Base-by-base conservation (phyloP, 2,329 filamentous ascomycete genomes). In the Aspergillus japonicus region DNA sequence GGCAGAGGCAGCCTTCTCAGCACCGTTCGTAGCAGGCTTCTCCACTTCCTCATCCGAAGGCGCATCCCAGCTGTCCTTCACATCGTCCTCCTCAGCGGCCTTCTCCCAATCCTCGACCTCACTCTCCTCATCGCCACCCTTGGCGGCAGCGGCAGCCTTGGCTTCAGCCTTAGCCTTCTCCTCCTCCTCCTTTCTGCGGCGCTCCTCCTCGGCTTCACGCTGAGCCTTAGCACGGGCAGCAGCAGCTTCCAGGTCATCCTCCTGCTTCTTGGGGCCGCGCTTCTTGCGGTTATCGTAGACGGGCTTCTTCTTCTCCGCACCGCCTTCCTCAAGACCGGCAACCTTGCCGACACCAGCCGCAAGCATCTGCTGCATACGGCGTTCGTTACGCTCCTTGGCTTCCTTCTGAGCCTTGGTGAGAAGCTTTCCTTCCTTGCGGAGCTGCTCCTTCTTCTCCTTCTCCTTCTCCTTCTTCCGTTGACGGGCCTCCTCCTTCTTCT, bases 1-100 rank as follows among this genome's bases (percentile, higher is more conserved):
- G 39, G 39, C 39, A 8, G 39, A 6, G 19, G 39, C 39, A 19
- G 69, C 56, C 51, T 72, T 64, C 48, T 68, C 57, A 19, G 64
- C 67, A 26, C 57, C 63, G 44, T 63, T 64, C 24, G 61, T 54
- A 50, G 60, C 61, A 11, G 71, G 51, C 76, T 83, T 72, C 69
- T 52, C 91, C 90, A 87, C 88, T 57, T 92, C 89, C 47, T 76
- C 71, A 47, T 78, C 76, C 7, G 74, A 73, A 21, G 74, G 67
- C 35, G 90, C 92, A 74, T 98, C 94, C 94, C 94, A 98, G 80
- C 89, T 94, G 66, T 97, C 94, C 78, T 97, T 97, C 70, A 96
- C 84, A 61, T 89, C 88, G 26, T 90, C 86, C 11, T 85, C 86
- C 51, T 90, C 90, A 26, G 88, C 90, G 53, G 91, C 88, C 31